Percentiles rank a stretch among this genome's conserved stretches.
These are phyloP conservation scores for Mycena galopus DNA, from an alignment of 768 basidiomycete species.

Conservation along the genomic window DNA sequence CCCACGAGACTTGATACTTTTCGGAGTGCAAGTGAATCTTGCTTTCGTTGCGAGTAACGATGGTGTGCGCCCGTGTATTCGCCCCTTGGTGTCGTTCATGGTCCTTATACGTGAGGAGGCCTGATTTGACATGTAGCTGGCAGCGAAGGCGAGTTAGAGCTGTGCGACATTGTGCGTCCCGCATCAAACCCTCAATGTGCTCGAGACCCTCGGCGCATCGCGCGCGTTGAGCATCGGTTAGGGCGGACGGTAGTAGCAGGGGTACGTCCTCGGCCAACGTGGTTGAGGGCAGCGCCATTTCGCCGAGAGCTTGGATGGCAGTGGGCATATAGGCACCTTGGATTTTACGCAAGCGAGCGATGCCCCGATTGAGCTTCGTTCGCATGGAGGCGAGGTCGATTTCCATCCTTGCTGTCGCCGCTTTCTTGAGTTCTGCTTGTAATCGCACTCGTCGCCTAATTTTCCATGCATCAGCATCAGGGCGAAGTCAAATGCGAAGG, in stretches of 20 bases:
- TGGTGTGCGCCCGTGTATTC: background rate
- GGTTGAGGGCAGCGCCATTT: background rate
- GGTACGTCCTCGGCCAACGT: slow-evolving; percentile 1
- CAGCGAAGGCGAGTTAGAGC: slow-evolving; percentile 12
- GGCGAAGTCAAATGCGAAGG: background rate
- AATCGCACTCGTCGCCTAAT: slow-evolving; percentile 9
- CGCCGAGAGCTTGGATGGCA: background rate
- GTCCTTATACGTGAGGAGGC: slow-evolving; percentile 9
- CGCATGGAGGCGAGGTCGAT: background rate
- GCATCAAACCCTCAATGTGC: slow-evolving; percentile 6
- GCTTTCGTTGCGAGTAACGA: background rate
- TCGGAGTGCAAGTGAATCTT: background rate
- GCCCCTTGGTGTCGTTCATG: slow-evolving; percentile 15
- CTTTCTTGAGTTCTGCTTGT: slow-evolving; percentile 17
- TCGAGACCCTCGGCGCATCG: background rate
- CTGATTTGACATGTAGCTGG: slow-evolving; percentile 26
- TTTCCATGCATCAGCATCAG: background rate
- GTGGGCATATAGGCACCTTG: slow-evolving; percentile 9
- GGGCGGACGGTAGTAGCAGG: slow-evolving; percentile 3
- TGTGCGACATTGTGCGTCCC: slow-evolving; percentile 19
- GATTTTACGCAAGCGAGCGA: slow-evolving; percentile 3
- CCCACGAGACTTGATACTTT: background rate
- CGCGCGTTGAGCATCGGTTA: background rate
- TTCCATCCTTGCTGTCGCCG: background rate
- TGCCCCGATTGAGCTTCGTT: background rate